Evolutionary conservation across 306 rosid genomes (phyloP).

Genomic region (Sphenostylis stenocarpa): DNA sequence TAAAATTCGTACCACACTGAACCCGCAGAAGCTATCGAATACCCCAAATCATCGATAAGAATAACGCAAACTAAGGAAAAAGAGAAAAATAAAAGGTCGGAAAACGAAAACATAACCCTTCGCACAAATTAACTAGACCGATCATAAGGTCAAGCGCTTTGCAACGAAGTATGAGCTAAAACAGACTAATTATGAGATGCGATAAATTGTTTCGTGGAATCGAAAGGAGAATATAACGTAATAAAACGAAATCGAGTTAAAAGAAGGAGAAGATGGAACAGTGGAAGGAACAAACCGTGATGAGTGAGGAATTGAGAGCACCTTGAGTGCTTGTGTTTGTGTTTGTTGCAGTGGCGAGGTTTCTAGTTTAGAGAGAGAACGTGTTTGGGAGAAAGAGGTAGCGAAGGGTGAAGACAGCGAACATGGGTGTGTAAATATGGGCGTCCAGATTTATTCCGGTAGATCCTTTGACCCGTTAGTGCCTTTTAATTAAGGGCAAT

Average conservation of each 20-base stretch:
- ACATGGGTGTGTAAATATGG: constrained; percentile 21
- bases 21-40: constrained; percentile 31
- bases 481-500: constrained; percentile 46
- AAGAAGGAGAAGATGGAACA: constrained; percentile 30
- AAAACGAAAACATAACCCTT: not conserved
- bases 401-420: constrained; percentile 15
- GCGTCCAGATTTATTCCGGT: constrained; percentile 64
- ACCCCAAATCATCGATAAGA: constrained; percentile 17
- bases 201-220: not conserved
- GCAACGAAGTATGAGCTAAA: constrained; percentile 18
- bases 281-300: constrained; percentile 49
- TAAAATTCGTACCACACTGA: not conserved
- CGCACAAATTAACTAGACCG: constrained; percentile 28
- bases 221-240: not conserved
- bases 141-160: constrained; percentile 40
- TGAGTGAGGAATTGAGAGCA: constrained; percentile 50
- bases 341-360: constrained; percentile 43
- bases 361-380: constrained; percentile 52
- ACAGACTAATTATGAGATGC: constrained; percentile 15
- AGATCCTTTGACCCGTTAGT: constrained; percentile 68
- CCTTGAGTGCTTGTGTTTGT: constrained; percentile 28
- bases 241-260: not conserved
- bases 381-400: not conserved
- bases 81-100: not conserved
- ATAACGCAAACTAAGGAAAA: not conserved